Evolutionary conservation across 768 basidiomycete genomes (phyloP), one percentile per base, ranked within the genome.

Genomic region (Suillus spraguei): DNA sequence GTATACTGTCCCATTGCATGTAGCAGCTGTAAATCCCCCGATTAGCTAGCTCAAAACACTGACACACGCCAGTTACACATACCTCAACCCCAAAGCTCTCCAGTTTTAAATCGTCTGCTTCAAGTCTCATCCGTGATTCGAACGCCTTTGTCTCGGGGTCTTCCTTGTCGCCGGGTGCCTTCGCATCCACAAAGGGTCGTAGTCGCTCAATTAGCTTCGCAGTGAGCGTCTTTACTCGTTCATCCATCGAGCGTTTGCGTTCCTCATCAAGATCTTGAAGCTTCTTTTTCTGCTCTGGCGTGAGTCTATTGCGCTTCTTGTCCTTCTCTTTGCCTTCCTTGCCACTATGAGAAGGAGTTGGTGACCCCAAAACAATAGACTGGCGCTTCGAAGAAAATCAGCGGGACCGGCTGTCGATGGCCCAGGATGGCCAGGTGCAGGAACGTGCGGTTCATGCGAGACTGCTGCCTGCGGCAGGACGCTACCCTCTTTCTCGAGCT

Each of bases 61-160:
- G 53, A 67, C 11, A n/a, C 16, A 53, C 52, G 41, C 1, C 35
- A 55, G 13, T 39, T 7, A 55, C 47, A 74, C 85, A 36, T 68
- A 93, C 90, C 87, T 98, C 97, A 28, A 99, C 89, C 55, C 97
- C 97, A 76, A 99, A 99, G 68, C 93, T 95, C 81, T 99, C 97
- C 60, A 98, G 77, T 80, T 98, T 98, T 69, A 99, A 73, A 78
- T 99, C 97, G 62, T 97, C 95, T 1, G 92, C 94, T 75, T 99
- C 97, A 35, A 85, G 79, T 70, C 77, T 82, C 74, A 97, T 92
- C 74, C 82, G 87, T 60, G 82, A 81, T 75, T 92, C 89, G 70
- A 95, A 99, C 17, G 83, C 81, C 56, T 76, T 76, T 13, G 93
- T 94, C 81, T 99, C 97, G 0, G 88, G 80, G 69, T 99, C 97